These are phyloP conservation scores for Typha latifolia DNA, from an alignment of 176 grass and related monocot species.

Conservation along the genomic window DNA sequence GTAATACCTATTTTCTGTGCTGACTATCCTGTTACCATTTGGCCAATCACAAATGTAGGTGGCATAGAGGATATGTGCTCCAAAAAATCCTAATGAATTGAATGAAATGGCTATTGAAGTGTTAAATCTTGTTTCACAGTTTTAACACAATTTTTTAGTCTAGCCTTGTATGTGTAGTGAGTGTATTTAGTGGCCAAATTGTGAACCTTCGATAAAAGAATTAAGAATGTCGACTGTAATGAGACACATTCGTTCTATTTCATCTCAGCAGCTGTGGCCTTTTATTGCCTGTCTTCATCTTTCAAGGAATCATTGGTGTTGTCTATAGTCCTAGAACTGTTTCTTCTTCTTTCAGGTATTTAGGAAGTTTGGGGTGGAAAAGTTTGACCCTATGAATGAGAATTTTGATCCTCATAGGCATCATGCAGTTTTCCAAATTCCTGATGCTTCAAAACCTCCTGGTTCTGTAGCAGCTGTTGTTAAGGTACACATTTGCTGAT, in stretches of 20 bases:
- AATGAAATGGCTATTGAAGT: no score
- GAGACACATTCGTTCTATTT: not conserved
- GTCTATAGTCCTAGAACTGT: not conserved
- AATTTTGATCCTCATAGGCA: constrained; percentile 51
- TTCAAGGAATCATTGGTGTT: not conserved
- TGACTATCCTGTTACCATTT: no score
- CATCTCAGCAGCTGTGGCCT: not conserved
- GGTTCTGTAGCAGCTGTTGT: constrained; percentile 51
- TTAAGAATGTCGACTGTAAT: no score
- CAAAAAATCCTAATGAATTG: no score
- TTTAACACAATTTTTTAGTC: no score
- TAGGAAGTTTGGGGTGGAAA: constrained; percentile 58
- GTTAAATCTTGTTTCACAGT: no score
- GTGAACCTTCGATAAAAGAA: no score
- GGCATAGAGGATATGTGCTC: no score
- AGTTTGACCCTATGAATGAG: constrained; percentile 50
- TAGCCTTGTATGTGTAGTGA: no score
- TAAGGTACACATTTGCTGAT: constrained; percentile 25
- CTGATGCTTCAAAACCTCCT: constrained; percentile 37
- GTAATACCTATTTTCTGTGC: no score
- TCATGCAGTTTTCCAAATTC: constrained; percentile 51
- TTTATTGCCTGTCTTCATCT: not conserved
- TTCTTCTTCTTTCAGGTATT: constrained; percentile 31
- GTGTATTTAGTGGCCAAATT: no score
- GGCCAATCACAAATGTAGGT: no score